phyloP scores from a whole-genome alignment of 192 early-diverging fungal species.

The Pilaira anomala region DNA sequence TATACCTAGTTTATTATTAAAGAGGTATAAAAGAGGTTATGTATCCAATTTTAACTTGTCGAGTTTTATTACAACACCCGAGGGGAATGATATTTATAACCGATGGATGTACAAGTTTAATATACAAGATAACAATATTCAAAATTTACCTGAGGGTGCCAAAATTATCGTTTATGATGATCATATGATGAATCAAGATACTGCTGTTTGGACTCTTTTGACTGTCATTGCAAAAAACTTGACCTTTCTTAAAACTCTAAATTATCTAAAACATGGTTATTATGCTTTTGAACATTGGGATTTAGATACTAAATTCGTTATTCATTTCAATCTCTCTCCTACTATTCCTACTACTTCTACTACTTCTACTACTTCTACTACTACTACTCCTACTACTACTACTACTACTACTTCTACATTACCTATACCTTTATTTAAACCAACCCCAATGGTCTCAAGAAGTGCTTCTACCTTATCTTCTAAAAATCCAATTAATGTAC shows the following conservation, averaged over 20 bases:
- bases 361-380: too few species aligned
- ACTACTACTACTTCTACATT: neutral
- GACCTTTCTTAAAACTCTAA: conserved; percentile 7
- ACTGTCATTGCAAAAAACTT: conserved; percentile 7
- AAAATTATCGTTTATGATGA: conserved; percentile 10
- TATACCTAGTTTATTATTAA: conserved; percentile 51
- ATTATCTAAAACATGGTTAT: conserved; percentile 46
- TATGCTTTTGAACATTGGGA: conserved; percentile 37
- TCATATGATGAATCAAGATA: conserved; percentile 5
- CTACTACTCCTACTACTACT: too few species aligned
- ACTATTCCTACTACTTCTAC: too few species aligned
- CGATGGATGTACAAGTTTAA: neutral
- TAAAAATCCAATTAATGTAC: conserved; percentile 7
- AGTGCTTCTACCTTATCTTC: conserved; percentile 11
- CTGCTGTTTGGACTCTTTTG: conserved; percentile 7
- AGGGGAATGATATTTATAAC: conserved; percentile 43
- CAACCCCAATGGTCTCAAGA: conserved; percentile 9
- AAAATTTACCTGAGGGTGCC: neutral
- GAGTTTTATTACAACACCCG: conserved; percentile 53
- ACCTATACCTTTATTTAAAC: conserved; percentile 2
- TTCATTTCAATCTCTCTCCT: conserved; percentile 6
- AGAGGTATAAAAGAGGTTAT: conserved; percentile 51
- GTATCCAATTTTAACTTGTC: conserved; percentile 50
- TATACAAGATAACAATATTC: neutral
- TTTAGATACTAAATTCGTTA: neutral